Conservation (phyloP, 306 rosid species). For the Hippophae rhamnoides region DNA sequence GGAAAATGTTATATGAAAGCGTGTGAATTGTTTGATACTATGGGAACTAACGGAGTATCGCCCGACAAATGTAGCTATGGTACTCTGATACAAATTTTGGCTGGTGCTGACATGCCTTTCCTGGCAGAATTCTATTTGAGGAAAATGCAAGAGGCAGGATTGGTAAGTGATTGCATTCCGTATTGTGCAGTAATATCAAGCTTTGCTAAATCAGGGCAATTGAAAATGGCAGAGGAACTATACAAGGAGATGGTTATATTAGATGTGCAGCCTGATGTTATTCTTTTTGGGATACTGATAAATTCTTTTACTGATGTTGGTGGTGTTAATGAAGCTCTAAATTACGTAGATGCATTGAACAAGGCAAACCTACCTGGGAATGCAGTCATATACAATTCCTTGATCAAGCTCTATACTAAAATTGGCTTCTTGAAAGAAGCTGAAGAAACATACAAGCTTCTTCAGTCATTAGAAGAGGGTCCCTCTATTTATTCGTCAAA, state of each 20-base stretch:
- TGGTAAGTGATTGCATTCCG: slow-evolving; percentile 57
- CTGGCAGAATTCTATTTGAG: slow-evolving; percentile 47
- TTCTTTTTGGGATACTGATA: slow-evolving; percentile 60
- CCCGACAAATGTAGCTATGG: slow-evolving; percentile 62
- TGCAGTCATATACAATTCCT: slow-evolving; percentile 42
- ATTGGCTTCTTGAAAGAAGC: slow-evolving; percentile 71
- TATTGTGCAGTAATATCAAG: slow-evolving; percentile 66
- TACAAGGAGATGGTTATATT: slow-evolving; percentile 57
- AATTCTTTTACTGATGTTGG: slow-evolving; percentile 70
- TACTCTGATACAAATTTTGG: slow-evolving; percentile 69
- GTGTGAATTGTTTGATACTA: slow-evolving; percentile 51
- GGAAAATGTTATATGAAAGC: slow-evolving; percentile 47
- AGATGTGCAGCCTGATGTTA: slow-evolving; percentile 49
- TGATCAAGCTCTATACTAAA: slow-evolving; percentile 74
- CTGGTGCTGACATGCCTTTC: slow-evolving; percentile 49
- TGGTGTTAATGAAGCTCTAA: slow-evolving; percentile 47
- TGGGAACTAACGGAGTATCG: slow-evolving; percentile 39
- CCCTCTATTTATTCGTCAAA: slow-evolving; percentile 61
- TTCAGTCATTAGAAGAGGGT: slow-evolving; percentile 41
- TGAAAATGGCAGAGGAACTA: slow-evolving; percentile 48
- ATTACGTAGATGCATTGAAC: slow-evolving; percentile 48
- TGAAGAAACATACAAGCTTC: slow-evolving; percentile 56
- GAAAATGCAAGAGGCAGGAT: slow-evolving; percentile 62
- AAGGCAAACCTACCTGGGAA: slow-evolving; percentile 48
- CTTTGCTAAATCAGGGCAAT: slow-evolving; percentile 47